Base-by-base conservation (phyloP, 345 rosid genomes). In the Syzygium oleosum region DNA sequence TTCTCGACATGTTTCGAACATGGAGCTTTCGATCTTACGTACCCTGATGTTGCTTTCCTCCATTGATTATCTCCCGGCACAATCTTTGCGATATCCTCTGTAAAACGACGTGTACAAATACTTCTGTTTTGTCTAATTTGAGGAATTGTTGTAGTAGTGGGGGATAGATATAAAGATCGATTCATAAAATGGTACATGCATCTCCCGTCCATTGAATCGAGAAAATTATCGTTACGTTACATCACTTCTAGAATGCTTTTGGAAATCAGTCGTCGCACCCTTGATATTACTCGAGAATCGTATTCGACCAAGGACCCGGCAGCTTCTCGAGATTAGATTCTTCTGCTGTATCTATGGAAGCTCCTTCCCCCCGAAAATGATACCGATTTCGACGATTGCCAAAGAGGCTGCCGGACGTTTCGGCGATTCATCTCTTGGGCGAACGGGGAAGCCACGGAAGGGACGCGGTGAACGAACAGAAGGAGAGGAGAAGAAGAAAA, bases 171-270 rank as follows among this genome's bases (percentile, higher is more conserved):
- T n/a, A 13, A 1, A 61, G 34, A 61, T 12, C 8, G 4, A n/a
- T 61, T 61, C 34, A 12, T 9, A 61, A 61, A 65, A 65, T 2
- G 23, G 9, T 31, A 8, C 23, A 8, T 2, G 78, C 23, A 16
- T 8, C 12, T 31, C 12, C 31, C 41, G 17, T 16, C 23, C 19
- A 31, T 14, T 2, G 4, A 0, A 17, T 68, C 9, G 12, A 65
- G 43, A 31, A 65, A 31, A 65, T 7, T 1, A 31, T 4, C 6
- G 0, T 34, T 13, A 27, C 34, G 1, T 61, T 34, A 34, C 46
- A 2, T 34, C 7, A 3, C 1, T 31, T 0, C 17, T 7, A 1
- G 10, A 29, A 16, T 9, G 13, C 12, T 15, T 61, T 16, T 0
- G 1, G 6, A 31, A 68, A 68, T 68, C 19, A 34, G 1, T 34